Evolutionary conservation across 225 moss, liverwort and hornwort species (phyloP).

Genomic region (Polytrichum commune): DNA sequence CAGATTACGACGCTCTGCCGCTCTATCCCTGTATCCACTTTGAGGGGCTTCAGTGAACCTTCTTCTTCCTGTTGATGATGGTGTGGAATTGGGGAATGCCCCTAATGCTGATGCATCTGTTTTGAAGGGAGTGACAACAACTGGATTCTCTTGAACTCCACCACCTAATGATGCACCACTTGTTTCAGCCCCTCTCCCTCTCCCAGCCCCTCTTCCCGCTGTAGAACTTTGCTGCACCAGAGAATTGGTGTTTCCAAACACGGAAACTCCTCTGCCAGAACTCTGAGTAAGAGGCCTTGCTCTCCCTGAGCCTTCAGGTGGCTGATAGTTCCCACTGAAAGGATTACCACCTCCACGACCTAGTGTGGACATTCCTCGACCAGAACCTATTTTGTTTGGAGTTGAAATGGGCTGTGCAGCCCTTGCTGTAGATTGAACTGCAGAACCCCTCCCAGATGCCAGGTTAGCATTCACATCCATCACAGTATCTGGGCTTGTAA

Average conservation of each 20-base stretch:
- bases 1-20: conserved; percentile 92
- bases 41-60: conserved; percentile 93
- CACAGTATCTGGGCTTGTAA: conserved; percentile 36
- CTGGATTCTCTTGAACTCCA: conserved; percentile 42
- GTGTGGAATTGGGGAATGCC: conserved; percentile 59
- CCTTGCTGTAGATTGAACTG: conserved; percentile 43
- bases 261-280: conserved; percentile 55
- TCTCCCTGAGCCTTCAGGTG: conserved; percentile 71
- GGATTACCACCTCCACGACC: conserved; percentile 78
- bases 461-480: conserved; percentile 35
- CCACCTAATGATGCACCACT: conserved; percentile 35
- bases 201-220: conserved; percentile 59
- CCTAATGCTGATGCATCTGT: conserved; percentile 96
- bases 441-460: conserved; percentile 27
- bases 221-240: conserved; percentile 35
- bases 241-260: conserved; percentile 33
- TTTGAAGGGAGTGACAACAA: conserved; percentile 69
- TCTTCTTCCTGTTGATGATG: conserved; percentile 67
- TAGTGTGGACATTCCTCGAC: conserved; percentile 60
- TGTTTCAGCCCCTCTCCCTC: conserved; percentile 56
- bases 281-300: conserved; percentile 51
- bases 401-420: conserved; percentile 27
- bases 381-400: conserved; percentile 33
- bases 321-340: conserved; percentile 70
- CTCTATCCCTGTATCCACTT: conserved; percentile 97